phyloP scores from a whole-genome alignment of 805 yeast genomes.

The Ogataea salicorniae region DNA sequence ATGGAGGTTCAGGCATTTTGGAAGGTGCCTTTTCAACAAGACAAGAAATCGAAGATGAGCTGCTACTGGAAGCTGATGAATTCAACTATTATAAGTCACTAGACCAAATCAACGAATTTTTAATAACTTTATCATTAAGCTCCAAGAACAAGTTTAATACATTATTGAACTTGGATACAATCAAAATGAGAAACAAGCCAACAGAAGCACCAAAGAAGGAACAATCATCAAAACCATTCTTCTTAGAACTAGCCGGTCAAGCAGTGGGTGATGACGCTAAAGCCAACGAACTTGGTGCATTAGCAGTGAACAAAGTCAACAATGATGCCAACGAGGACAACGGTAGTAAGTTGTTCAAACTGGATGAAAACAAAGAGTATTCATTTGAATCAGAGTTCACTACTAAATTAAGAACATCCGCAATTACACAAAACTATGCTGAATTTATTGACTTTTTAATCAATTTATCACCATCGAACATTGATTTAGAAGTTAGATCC shows the following conservation, averaged over 20 bases:
- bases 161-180: slow-evolving; percentile 73
- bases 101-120: slow-evolving; percentile 54
- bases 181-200: slow-evolving; percentile 85
- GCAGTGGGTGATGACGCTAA: slow-evolving; percentile 67
- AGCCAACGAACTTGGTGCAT: slow-evolving; percentile 36
- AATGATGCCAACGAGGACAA: slow-evolving; percentile 22
- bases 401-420: slow-evolving; percentile 50
- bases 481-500: slow-evolving; percentile 86
- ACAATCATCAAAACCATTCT: slow-evolving; percentile 65
- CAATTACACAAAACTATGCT: slow-evolving; percentile 34
- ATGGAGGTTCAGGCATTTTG: slow-evolving; percentile 62
- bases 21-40: slow-evolving; percentile 61
- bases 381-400: slow-evolving; percentile 76
- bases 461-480: slow-evolving; percentile 63
- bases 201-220: slow-evolving; percentile 83
- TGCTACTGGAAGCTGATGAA: slow-evolving; percentile 27
- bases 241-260: slow-evolving; percentile 62
- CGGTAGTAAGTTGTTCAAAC: slow-evolving; percentile 28
- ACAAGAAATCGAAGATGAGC: slow-evolving; percentile 16
- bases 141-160: slow-evolving; percentile 79
- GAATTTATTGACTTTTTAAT: slow-evolving; percentile 53
- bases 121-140: slow-evolving; percentile 70
- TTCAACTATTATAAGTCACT: slow-evolving; percentile 43
- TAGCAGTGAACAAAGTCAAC: slow-evolving; percentile 13
- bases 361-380: slow-evolving; percentile 32